These are phyloP conservation scores for Phascolomyces articulosus DNA, from an alignment of 371 early-diverging fungal genomes.

Conservation along the genomic window DNA sequence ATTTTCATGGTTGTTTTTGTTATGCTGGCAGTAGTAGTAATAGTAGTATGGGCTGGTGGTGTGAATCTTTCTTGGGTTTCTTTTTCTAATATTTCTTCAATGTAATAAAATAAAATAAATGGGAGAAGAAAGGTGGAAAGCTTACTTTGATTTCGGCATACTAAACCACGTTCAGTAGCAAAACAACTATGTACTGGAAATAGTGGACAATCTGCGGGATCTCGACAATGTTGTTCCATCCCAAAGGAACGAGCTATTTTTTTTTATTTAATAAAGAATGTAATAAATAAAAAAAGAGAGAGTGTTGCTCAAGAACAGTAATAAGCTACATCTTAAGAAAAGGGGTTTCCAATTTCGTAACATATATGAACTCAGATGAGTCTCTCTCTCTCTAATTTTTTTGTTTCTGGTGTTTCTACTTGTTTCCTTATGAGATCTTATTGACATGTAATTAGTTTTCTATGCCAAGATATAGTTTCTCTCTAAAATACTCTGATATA, in stretches of 20 bases:
- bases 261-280: neutral
- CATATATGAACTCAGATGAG: neutral
- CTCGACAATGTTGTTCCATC: conserved; percentile 38
- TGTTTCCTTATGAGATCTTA: no score
- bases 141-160: conserved; percentile 46
- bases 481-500: no score
- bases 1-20: neutral
- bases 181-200: conserved; percentile 50
- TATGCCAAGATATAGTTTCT: no score
- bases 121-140: no score
- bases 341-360: neutral
- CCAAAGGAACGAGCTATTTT: conserved; percentile 1
- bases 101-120: no score
- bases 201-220: conserved; percentile 45
- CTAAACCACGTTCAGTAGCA: conserved; percentile 41
- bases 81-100: no score
- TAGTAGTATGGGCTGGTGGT: no score
- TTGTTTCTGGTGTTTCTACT: no score
- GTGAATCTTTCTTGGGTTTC: no score
- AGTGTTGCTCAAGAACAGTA: neutral
- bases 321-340: neutral
- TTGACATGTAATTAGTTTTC: no score
- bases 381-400: neutral
- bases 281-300: conserved; percentile 3
- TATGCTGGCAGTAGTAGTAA: no score